Evolutionary conservation across 176 grass and related monocot species (phyloP).

Genomic region (Cymbopogon citratus): DNA sequence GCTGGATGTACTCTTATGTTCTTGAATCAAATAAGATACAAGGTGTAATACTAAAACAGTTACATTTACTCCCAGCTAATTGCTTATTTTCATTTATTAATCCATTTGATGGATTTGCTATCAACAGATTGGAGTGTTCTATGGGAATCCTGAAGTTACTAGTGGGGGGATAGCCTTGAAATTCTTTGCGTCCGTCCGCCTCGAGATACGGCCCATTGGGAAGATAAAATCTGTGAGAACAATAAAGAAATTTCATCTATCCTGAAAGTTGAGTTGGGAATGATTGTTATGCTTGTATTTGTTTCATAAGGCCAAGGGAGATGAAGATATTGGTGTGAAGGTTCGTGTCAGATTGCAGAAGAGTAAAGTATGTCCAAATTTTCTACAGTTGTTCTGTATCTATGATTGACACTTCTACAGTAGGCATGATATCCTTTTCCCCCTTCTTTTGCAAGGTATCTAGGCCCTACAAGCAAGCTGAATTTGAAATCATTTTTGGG

Average conservation of each 20-base stretch:
- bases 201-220: conserved; percentile 87
- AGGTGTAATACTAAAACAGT: conserved; percentile 38
- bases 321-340: conserved; percentile 96
- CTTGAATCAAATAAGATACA: conserved; percentile 99
- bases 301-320: conserved; percentile 65
- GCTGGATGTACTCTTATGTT: conserved; percentile 99
- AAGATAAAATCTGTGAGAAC: conserved; percentile 97
- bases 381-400: neutral
- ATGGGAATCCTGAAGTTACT: conserved; percentile 99
- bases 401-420: conserved; percentile 11
- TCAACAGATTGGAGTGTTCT: conserved; percentile 91
- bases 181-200: conserved; percentile 96
- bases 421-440: neutral
- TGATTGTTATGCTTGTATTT: conserved; percentile 22
- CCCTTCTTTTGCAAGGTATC: conserved; percentile 59
- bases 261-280: neutral
- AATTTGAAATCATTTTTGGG: conserved; percentile 98
- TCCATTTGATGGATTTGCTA: conserved; percentile 18
- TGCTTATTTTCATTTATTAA: conserved; percentile 23
- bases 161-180: conserved; percentile 98
- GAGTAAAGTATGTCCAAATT: conserved; percentile 76
- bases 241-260: conserved; percentile 10
- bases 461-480: conserved; percentile 96
- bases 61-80: conserved; percentile 6
- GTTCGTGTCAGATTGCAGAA: conserved; percentile 98